Conservation (phyloP, 495 filamentous ascomycete species). For the Bacidia rubella region DNA sequence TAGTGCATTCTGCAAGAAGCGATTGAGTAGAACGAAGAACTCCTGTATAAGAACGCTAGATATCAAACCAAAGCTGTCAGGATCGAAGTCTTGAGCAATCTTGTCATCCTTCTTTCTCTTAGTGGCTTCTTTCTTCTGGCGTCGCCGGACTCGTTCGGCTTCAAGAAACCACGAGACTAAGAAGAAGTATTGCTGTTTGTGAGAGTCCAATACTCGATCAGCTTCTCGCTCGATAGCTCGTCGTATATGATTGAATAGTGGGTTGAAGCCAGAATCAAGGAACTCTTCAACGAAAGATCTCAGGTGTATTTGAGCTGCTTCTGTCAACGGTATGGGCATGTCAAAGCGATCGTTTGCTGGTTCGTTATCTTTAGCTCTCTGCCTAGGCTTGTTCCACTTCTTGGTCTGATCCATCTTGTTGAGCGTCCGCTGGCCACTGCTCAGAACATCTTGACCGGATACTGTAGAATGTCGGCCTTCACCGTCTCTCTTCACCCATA, state of each 20-base stretch:
- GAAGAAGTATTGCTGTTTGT: slow-evolving; percentile 80
- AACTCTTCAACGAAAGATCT: slow-evolving; percentile 84
- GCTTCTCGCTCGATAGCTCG: slow-evolving; percentile 86
- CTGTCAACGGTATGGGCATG: slow-evolving; percentile 50
- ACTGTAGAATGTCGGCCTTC: slow-evolving; percentile 65
- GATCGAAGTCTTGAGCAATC: slow-evolving; percentile 35
- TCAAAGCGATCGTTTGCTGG: slow-evolving; percentile 59
- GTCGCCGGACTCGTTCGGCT: slow-evolving; percentile 67
- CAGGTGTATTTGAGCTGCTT: slow-evolving; percentile 55
- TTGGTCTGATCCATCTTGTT: slow-evolving; percentile 85
- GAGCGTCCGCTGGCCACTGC: slow-evolving; percentile 56
- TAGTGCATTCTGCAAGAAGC: slow-evolving; percentile 61
- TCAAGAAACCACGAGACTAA: slow-evolving; percentile 87
- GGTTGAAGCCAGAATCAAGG: slow-evolving; percentile 90
- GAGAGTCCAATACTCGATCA: slow-evolving; percentile 60
- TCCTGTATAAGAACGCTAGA: slow-evolving; percentile 85
- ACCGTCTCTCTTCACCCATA: slow-evolving; percentile 87
- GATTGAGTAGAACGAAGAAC: slow-evolving; percentile 76
- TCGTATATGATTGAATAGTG: slow-evolving; percentile 72
- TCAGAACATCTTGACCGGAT: slow-evolving; percentile 72
- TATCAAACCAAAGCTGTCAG: slow-evolving; percentile 71
- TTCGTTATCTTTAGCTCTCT: slow-evolving; percentile 49
- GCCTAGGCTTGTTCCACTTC: slow-evolving; percentile 70
- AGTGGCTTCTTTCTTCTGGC: slow-evolving; percentile 30
- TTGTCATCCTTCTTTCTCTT: slow-evolving; percentile 29